Evolutionary conservation across 2,329 filamentous ascomycete genomes (phyloP).

Genomic region (Penicillium decumbens): DNA sequence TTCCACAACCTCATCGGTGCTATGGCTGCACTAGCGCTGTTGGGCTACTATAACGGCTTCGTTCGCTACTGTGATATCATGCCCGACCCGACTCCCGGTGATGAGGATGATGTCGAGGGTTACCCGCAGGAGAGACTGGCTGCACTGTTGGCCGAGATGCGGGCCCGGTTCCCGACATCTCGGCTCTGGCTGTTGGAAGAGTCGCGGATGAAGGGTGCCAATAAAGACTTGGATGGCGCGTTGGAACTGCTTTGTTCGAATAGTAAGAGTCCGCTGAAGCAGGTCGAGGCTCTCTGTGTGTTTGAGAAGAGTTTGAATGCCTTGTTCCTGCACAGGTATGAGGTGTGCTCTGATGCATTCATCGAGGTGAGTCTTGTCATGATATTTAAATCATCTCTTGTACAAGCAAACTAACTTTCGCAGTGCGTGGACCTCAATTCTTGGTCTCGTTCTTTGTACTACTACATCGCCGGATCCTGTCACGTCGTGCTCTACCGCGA

Average conservation of each 20-base stretch:
- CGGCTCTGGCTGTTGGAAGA: conserved; percentile 86
- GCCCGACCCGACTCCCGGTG: conserved; percentile 45
- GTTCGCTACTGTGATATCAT: conserved; percentile 85
- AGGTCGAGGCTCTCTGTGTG: conserved; percentile 76
- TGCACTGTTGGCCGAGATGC: conserved; percentile 67
- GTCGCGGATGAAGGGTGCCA: conserved; percentile 67
- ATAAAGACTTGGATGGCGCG: conserved; percentile 62
- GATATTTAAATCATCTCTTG: no score
- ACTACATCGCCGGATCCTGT: conserved; percentile 75
- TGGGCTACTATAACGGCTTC: conserved; percentile 84
- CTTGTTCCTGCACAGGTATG: conserved; percentile 75
- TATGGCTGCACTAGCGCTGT: conserved; percentile 72
- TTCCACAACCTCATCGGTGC: conserved; percentile 91
- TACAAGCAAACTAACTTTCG: background rate
- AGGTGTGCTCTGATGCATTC: conserved; percentile 69
- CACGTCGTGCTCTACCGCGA: conserved; percentile 76
- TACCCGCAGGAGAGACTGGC: conserved; percentile 68
- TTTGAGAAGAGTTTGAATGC: conserved; percentile 78
- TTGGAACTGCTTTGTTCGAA: conserved; percentile 60
- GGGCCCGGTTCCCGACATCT: conserved; percentile 71
- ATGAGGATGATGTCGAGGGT: conserved; percentile 57
- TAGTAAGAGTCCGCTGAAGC: conserved; percentile 69
- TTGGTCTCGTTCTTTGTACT: conserved; percentile 87
- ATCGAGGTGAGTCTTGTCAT: conserved; percentile 47
- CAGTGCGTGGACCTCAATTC: conserved; percentile 74